Conservation (phyloP, 768 basidiomycete genomes). For the Suillus subluteus region DNA sequence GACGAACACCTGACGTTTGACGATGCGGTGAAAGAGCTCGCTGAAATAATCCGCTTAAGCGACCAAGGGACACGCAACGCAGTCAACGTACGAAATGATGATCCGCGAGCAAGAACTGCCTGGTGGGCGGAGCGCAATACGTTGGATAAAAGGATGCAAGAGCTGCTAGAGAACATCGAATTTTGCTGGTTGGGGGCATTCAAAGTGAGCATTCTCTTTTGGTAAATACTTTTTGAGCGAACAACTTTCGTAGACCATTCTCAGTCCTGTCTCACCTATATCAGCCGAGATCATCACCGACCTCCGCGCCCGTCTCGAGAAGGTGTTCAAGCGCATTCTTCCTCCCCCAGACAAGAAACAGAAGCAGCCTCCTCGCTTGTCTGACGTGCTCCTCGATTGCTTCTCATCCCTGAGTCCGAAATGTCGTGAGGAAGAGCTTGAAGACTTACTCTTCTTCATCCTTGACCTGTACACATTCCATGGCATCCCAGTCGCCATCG, state of each 20-base stretch:
- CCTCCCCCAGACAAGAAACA: conserved; percentile 65
- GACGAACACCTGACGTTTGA: conserved; percentile 79
- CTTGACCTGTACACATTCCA: conserved; percentile 94
- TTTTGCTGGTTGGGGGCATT: conserved; percentile 97
- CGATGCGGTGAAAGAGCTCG: conserved; percentile 71
- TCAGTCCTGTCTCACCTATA: conserved; percentile 49
- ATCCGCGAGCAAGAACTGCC: conserved; percentile 60
- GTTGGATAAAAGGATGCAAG: conserved; percentile 77
- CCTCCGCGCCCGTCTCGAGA: conserved; percentile 72
- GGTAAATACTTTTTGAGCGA: background rate
- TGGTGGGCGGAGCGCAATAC: conserved; percentile 89
- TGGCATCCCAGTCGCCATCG: conserved; percentile 83
- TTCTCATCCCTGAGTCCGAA: conserved; percentile 82
- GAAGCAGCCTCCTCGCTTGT: conserved; percentile 58
- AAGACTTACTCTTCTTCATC: conserved; percentile 93
- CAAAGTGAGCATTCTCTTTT: conserved; percentile 62
- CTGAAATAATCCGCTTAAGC: conserved; percentile 78
- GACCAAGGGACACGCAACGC: conserved; percentile 78
- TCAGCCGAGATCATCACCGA: conserved; percentile 51
- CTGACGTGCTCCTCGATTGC: conserved; percentile 80
- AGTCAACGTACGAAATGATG: conserved; percentile 67
- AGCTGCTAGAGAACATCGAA: conserved; percentile 83
- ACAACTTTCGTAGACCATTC: conserved; percentile 54
- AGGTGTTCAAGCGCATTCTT: conserved; percentile 69
- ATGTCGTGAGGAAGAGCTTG: conserved; percentile 91